A percentile compares a stretch with the other conserved stretches of the same genome.
These are phyloP conservation scores for Clarireedia monteithiana DNA, from an alignment of 2,329 filamentous ascomycete species.

Conservation along the genomic window DNA sequence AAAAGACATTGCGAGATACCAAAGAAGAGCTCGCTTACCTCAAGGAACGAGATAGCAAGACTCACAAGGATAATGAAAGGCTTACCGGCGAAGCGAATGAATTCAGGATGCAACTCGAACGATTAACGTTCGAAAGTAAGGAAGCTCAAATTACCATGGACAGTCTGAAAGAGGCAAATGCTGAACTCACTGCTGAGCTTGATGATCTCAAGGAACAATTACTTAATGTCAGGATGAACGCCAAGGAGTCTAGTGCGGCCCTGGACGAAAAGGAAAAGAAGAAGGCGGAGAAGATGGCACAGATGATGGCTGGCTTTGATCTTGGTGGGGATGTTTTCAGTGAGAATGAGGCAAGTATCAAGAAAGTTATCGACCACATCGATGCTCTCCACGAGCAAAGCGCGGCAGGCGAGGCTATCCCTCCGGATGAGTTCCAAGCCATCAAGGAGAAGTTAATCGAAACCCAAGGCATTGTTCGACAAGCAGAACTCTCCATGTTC, in stretches of 20 bases:
- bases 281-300: constrained; percentile 98
- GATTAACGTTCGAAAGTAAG: constrained; percentile 91
- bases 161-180: constrained; percentile 88
- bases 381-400: constrained; percentile 72
- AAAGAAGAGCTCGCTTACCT: constrained; percentile 80
- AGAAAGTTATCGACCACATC: constrained; percentile 74
- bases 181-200: constrained; percentile 82
- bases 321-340: constrained; percentile 89
- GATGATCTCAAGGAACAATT: constrained; percentile 96
- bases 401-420: constrained; percentile 68
- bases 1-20: constrained; percentile 72
- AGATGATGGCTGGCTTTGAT: constrained; percentile 99
- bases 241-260: constrained; percentile 83
- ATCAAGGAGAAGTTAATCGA: constrained; percentile 75
- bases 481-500: constrained; percentile 81
- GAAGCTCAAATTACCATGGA: constrained; percentile 98
- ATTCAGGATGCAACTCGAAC: constrained; percentile 93
- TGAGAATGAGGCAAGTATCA: constrained; percentile 80
- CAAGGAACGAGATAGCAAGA: constrained; percentile 77
- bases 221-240: constrained; percentile 91
- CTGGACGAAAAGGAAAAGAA: constrained; percentile 97
- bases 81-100: constrained; percentile 82
- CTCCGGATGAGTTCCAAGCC: constrained; percentile 71
- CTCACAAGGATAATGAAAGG: constrained; percentile 84
- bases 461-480: constrained; percentile 84